Evolutionary conservation across 352 stramenopile species (phyloP).

Genomic region (Pythium guiyangense): DNA sequence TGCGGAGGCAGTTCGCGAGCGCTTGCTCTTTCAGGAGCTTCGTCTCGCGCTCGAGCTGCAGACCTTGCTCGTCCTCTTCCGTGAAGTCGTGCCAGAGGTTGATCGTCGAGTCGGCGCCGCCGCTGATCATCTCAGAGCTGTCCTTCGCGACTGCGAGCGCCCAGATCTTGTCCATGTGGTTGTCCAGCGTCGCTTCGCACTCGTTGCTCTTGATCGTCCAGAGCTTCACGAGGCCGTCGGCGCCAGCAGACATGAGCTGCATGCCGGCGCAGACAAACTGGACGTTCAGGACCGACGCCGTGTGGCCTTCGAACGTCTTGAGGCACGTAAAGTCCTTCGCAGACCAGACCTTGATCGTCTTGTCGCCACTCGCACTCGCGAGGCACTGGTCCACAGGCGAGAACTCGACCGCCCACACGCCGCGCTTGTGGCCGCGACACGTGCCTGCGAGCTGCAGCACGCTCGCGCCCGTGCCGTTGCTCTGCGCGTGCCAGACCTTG

Average conservation of each 20-base stretch:
- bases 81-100: conserved; percentile 95
- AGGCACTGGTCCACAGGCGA: conserved; percentile 95
- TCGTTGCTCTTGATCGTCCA: conserved; percentile 98
- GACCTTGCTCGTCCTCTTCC: conserved; percentile 80
- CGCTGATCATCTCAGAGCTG: conserved; percentile 90
- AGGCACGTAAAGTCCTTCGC: conserved; percentile 94
- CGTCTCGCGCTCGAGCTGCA: conserved; percentile 80
- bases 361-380: conserved; percentile 94
- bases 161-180: conserved; percentile 98
- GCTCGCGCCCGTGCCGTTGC: conserved; percentile 30
- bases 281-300: conserved; percentile 83
- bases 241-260: conserved; percentile 94
- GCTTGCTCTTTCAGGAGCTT: conserved; percentile 95
- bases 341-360: conserved; percentile 97
- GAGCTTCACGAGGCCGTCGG: conserved; percentile 96
- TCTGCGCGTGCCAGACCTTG: conserved; percentile 93
- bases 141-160: conserved; percentile 88
- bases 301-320: conserved; percentile 96
- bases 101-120: conserved; percentile 94
- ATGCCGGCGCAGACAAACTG: conserved; percentile 88
- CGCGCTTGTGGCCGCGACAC: conserved; percentile 96
- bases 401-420: conserved; percentile 97
- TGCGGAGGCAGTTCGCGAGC: conserved; percentile 92
- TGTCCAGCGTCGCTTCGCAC: conserved; percentile 95
- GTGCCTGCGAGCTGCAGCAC: conserved; percentile 89